Percentiles rank a stretch among this genome's conserved stretches.
These are phyloP conservation scores for Lachnellula suecica DNA, from an alignment of 2,329 filamentous ascomycete genomes.

Conservation along the genomic window DNA sequence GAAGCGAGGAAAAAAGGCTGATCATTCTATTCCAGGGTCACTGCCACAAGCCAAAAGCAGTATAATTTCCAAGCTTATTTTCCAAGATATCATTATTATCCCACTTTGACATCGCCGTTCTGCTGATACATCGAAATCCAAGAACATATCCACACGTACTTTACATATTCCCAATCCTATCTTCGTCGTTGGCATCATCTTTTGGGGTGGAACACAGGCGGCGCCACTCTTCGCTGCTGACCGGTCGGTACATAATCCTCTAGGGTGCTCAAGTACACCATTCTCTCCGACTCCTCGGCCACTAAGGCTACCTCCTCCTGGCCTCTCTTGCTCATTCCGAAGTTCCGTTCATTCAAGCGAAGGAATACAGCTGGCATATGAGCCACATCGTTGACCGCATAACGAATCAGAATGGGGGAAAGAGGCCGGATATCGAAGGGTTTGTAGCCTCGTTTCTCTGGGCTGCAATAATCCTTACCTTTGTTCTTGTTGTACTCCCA, in stretches of 20 bases:
- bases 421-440: neutral
- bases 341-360: neutral
- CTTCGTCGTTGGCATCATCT: no score
- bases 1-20: no score
- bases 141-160: no score
- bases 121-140: no score
- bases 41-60: no score
- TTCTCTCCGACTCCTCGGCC: neutral
- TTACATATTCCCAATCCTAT: no score
- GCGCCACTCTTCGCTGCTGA: neutral
- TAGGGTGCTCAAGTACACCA: neutral
- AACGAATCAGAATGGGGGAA: neutral
- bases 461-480: neutral
- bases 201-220: neutral
- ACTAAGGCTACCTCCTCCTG: neutral
- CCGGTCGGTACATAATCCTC: neutral
- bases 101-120: no score
- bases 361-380: neutral
- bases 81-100: no score
- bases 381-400: neutral
- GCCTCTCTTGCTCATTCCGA: neutral
- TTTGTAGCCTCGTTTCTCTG: neutral
- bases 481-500: neutral
- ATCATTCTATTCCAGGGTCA: no score
- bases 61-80: no score